Evolutionary conservation across 2,329 filamentous ascomycete species (phyloP).

Genomic region (Fusarium brachygibbosum): DNA sequence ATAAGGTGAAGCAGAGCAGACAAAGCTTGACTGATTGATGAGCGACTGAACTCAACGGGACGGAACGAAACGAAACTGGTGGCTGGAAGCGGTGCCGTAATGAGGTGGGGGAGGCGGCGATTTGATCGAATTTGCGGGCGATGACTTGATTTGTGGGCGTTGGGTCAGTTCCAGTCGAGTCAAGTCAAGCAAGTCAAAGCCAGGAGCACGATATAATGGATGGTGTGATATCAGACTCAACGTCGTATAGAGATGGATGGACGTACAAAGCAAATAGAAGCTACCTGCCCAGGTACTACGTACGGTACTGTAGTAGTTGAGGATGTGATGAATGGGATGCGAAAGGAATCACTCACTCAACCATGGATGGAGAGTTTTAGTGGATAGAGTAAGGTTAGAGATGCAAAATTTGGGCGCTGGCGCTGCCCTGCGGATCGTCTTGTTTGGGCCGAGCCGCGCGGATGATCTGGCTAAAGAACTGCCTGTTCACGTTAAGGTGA

Average conservation of each 20-base stretch:
- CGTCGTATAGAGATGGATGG: constrained; percentile 1
- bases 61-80: constrained; percentile 45
- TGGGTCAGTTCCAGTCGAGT: constrained; percentile 23
- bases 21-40: constrained; percentile 25
- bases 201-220: constrained; percentile 21
- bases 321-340: constrained; percentile 10
- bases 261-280: constrained; percentile 10
- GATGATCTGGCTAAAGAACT: constrained; percentile 39
- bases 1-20: constrained; percentile 5
- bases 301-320: constrained; percentile 4
- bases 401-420: constrained; percentile 40
- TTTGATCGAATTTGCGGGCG: constrained; percentile 44
- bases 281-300: not conserved
- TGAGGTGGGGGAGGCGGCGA: constrained; percentile 48
- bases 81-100: constrained; percentile 50
- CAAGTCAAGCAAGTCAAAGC: not conserved
- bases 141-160: constrained; percentile 43
- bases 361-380: constrained; percentile 29
- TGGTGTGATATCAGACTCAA: constrained; percentile 35
- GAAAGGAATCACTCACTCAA: constrained; percentile 32
- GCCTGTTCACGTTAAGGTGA: constrained; percentile 39
- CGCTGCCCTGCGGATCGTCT: constrained; percentile 33
- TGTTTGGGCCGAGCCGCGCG: constrained; percentile 45
- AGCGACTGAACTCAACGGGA: constrained; percentile 19
- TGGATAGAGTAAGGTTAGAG: constrained; percentile 43